Conservation (phyloP, 768 basidiomycete species). For the Sporobolomyces roseus region DNA sequence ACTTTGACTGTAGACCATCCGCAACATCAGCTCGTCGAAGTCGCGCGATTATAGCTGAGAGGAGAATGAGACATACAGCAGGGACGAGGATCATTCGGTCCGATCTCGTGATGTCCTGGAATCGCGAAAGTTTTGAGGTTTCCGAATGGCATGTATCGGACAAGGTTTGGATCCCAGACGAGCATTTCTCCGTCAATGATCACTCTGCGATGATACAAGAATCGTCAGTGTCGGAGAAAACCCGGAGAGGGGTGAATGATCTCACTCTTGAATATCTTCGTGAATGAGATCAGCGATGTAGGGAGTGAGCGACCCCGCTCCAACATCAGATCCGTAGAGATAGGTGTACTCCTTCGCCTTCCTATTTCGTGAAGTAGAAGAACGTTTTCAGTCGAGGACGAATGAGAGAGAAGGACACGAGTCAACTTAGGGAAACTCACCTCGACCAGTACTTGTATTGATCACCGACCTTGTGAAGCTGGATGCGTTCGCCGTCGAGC, state of each 20-base stretch:
- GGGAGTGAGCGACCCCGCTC: slow-evolving; percentile 78
- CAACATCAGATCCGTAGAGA: slow-evolving; percentile 69
- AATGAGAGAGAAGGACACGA: neutral
- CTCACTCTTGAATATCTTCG: slow-evolving; percentile 73
- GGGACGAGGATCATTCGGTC: slow-evolving; percentile 72
- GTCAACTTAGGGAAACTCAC: slow-evolving; percentile 44
- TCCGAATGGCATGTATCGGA: slow-evolving; percentile 85
- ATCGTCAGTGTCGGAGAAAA: slow-evolving; percentile 1
- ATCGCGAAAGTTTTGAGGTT: slow-evolving; percentile 83
- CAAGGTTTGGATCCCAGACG: slow-evolving; percentile 89
- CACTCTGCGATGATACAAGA: slow-evolving; percentile 56
- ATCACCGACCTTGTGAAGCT: slow-evolving; percentile 85
- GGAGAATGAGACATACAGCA: slow-evolving; percentile 65
- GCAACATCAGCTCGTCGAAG: neutral
- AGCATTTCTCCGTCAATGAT: slow-evolving; percentile 98
- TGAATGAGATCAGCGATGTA: slow-evolving; percentile 74
- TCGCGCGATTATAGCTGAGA: neutral
- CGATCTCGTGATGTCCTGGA: slow-evolving; percentile 29
- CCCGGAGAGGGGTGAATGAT: neutral
- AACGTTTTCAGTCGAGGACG: neutral
- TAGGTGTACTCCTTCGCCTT: slow-evolving; percentile 89
- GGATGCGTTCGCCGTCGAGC: slow-evolving; percentile 93
- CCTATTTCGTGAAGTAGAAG: slow-evolving; percentile 50
- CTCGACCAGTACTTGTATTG: slow-evolving; percentile 91
- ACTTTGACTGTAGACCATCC: slow-evolving; percentile 70